phyloP scores from a whole-genome alignment of 208 protist genomes.

The Entamoeba histolytica region DNA sequence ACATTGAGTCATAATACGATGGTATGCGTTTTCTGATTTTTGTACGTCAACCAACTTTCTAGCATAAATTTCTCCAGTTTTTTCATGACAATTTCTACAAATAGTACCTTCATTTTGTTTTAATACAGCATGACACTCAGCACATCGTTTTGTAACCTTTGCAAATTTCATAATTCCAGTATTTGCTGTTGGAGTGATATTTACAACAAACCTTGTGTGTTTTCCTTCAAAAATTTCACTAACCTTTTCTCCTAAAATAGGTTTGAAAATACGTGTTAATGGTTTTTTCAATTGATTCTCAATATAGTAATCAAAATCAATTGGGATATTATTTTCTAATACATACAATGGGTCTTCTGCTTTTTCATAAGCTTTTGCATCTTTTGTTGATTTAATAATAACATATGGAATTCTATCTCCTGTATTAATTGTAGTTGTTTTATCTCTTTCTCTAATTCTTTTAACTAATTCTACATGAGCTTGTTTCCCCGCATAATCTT shows the following conservation, averaged over 20 bases:
- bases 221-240: background rate
- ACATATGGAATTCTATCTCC: conserved; percentile 82
- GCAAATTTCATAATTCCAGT: background rate
- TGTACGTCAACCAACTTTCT: background rate
- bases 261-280: conserved; percentile 68
- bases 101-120: background rate
- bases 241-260: conserved; percentile 39
- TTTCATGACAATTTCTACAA: background rate
- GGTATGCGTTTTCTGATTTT: background rate
- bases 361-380: conserved; percentile 82
- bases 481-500: conserved; percentile 66
- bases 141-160: background rate
- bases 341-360: conserved; percentile 98
- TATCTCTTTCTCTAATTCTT: conserved; percentile 64
- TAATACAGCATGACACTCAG: background rate
- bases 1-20: background rate
- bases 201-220: background rate
- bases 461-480: conserved; percentile 65
- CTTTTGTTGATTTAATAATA: conserved; percentile 50
- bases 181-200: background rate
- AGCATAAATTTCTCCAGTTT: background rate
- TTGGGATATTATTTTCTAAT: conserved; percentile 65
- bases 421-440: conserved; percentile 49
- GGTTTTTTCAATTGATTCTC: conserved; percentile 68
- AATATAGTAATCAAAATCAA: conserved; percentile 76